Evolutionary conservation across 139 green algal genomes (phyloP).

Genomic region (Chlorella ohadii): DNA sequence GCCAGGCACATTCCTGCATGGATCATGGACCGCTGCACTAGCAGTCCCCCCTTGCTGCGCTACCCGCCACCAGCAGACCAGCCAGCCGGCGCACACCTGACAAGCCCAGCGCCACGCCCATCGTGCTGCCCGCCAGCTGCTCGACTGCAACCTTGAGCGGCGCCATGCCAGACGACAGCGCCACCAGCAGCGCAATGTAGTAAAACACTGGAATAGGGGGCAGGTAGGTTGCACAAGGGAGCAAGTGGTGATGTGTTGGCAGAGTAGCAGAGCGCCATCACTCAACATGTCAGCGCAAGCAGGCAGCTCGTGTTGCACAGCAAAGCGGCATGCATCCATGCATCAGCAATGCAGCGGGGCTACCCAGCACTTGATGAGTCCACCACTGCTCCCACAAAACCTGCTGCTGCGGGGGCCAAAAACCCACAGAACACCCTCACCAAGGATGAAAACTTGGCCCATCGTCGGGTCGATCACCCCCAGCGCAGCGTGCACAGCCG

Average conservation of each 20-base stretch:
- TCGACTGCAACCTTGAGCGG: background rate
- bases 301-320: too few species aligned
- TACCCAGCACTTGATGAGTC: too few species aligned
- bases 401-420: too few species aligned
- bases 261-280: too few species aligned
- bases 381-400: too few species aligned
- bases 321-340: too few species aligned
- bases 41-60: too few species aligned
- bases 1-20: background rate
- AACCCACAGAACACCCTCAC: too few species aligned
- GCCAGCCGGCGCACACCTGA: background rate
- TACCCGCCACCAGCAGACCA: too few species aligned
- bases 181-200: conserved; percentile 20
- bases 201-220: background rate
- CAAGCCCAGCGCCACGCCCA: background rate
- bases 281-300: too few species aligned
- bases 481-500: background rate
- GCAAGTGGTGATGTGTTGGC: too few species aligned
- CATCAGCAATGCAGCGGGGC: too few species aligned
- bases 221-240: background rate
- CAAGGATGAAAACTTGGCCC: background rate
- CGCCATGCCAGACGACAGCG: background rate
- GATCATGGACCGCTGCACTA: background rate
- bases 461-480: background rate
- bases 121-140: background rate